Base-by-base conservation (phyloP, 306 rosid genomes). In the Prunus persica region DNA sequence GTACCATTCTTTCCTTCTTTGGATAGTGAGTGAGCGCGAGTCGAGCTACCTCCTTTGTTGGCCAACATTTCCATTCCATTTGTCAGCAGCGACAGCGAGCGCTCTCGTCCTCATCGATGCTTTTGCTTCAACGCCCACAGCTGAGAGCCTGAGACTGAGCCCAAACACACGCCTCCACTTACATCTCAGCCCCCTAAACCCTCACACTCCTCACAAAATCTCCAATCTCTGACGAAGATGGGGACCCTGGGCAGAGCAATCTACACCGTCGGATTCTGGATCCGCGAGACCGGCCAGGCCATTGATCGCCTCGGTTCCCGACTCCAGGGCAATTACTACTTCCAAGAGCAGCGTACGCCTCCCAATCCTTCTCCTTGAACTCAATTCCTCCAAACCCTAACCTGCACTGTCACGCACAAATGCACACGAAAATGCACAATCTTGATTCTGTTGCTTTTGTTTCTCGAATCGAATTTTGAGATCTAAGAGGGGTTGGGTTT, bases 201-300 rank as follows among this genome's bases (percentile, higher is more conserved):
- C 8, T 65, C 27, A 34, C 63, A 41, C 18, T 19, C 20, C 5
- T 47, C 15, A 3, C n/a, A 12, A 62, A 74, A 52, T 49, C 70
- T 74, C 41, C 54, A 67, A 54, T 67, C 78, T 50, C 65, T 55
- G 67, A 38, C 47, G 12, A n/a, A 68, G 79, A 93, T 93, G 98
- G 98, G 96, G 75, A 91, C 96, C 5, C 10, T 93, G 16, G 98
- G 98, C 15, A 88, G 83, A 78, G 96, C 94, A 47, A 80, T 94
- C 79, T 94, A 94, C 93, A 69, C 93, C 73, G 91, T 94, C 34
- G 97, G 98, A 82, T 91, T 94, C 89, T 90, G 93, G 98, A 91
- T 94, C 91, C 96, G 98, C 57, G 98, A 94, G 80, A 88, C 96
- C 24, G 98, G 97, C 68, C 97, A 94, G 80, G 98, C 98, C 85